Evolutionary conservation across 2,329 filamentous ascomycete genomes (phyloP).

Genomic region (Epichloe baconii): DNA sequence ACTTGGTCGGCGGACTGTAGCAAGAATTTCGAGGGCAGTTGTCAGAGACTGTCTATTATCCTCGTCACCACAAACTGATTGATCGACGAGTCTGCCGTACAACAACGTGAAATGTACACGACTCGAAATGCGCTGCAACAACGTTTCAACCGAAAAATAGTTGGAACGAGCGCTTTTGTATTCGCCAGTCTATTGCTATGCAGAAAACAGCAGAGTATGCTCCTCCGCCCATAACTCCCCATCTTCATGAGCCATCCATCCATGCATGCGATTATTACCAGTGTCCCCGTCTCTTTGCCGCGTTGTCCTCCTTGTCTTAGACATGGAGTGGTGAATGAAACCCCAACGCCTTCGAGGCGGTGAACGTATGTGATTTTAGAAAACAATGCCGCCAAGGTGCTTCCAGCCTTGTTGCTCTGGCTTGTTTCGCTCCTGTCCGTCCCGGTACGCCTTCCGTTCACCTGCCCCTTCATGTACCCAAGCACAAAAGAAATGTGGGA

Average conservation of each 20-base stretch:
- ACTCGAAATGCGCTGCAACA: too few species aligned
- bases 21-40: too few species aligned
- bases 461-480: conserved; percentile 2
- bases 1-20: too few species aligned
- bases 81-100: too few species aligned
- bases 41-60: too few species aligned
- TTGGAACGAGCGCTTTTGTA: conserved; percentile 3
- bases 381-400: neutral
- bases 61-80: too few species aligned
- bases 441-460: conserved; percentile 4
- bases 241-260: neutral
- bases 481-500: conserved; percentile 3
- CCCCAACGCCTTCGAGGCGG: neutral
- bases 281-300: neutral
- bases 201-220: neutral
- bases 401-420: neutral
- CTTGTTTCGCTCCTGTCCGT: neutral
- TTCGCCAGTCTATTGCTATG: conserved; percentile 5
- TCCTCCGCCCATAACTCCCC: neutral
- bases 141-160: too few species aligned
- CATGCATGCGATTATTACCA: neutral
- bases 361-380: neutral
- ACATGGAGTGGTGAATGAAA: neutral
- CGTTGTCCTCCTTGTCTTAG: too few species aligned
- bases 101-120: too few species aligned